A percentile compares a stretch with the other conserved stretches of the same genome.
Evolutionary conservation across 768 basidiomycete genomes (phyloP).

Genomic region (Podaxis sp.): DNA sequence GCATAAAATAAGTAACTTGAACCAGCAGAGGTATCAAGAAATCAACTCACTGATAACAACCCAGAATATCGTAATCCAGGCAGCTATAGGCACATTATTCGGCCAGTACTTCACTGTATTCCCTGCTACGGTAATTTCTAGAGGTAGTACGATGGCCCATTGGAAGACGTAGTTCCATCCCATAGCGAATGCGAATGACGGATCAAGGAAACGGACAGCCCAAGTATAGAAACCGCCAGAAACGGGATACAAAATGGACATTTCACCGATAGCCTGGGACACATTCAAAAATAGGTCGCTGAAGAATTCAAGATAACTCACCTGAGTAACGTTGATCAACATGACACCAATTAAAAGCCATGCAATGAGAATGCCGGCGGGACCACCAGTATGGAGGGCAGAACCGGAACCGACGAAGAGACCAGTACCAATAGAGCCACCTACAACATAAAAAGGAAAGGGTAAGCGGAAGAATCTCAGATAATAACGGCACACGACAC

Average conservation of each 20-base stretch:
- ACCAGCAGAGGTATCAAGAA: neutral
- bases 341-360: slow-evolving; percentile 47
- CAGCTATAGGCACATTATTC: slow-evolving; percentile 37
- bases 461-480: neutral
- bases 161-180: slow-evolving; percentile 51
- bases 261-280: slow-evolving; percentile 46
- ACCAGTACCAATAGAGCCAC: slow-evolving; percentile 50
- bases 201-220: slow-evolving; percentile 45
- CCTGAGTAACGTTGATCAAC: slow-evolving; percentile 50
- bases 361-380: slow-evolving; percentile 42
- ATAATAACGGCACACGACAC: slow-evolving; percentile 16
- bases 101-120: slow-evolving; percentile 47
- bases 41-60: slow-evolving; percentile 33
- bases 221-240: slow-evolving; percentile 51
- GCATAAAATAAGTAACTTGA: neutral
- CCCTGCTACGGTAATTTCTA: slow-evolving; percentile 46
- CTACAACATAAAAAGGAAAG: slow-evolving; percentile 20
- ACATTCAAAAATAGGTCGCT: neutral
- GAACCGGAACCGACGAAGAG: slow-evolving; percentile 47
- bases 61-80: slow-evolving; percentile 47
- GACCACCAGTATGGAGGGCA: slow-evolving; percentile 39
- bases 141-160: slow-evolving; percentile 44
- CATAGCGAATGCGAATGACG: slow-evolving; percentile 49
- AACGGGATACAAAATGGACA: slow-evolving; percentile 48
- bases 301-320: slow-evolving; percentile 15